These are phyloP conservation scores for Penicillium nordicum DNA, from an alignment of 2,329 filamentous ascomycete species.

Conservation along the genomic window DNA sequence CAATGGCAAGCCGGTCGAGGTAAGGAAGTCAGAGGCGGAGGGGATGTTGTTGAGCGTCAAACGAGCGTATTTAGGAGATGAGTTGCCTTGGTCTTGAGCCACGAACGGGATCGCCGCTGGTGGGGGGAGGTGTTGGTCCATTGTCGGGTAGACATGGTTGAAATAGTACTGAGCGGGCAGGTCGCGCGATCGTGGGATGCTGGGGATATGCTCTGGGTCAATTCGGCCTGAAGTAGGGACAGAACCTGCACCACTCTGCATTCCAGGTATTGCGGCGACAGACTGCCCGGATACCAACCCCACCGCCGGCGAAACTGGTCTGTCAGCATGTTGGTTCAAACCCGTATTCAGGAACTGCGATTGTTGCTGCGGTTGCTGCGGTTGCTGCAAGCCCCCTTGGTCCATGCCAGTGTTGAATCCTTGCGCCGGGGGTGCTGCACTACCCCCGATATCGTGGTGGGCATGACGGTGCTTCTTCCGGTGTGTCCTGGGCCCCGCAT, in stretches of 20 bases:
- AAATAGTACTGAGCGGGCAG: slow-evolving; percentile 78
- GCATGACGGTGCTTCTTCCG: slow-evolving; percentile 96
- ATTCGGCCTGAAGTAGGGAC: slow-evolving; percentile 70
- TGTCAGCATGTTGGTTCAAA: slow-evolving; percentile 37
- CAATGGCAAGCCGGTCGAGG: slow-evolving; percentile 76
- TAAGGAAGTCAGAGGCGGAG: slow-evolving; percentile 71
- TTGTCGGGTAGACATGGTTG: slow-evolving; percentile 86
- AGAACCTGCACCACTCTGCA: slow-evolving; percentile 49
- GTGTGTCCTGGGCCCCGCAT: slow-evolving; percentile 45
- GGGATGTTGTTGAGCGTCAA: slow-evolving; percentile 94
- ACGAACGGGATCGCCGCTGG: slow-evolving; percentile 86
- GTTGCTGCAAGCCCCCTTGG: slow-evolving; percentile 52
- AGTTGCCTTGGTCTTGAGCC: slow-evolving; percentile 93
- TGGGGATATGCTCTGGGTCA: slow-evolving; percentile 89
- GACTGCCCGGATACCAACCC: slow-evolving; percentile 19
- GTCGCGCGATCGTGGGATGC: slow-evolving; percentile 82
- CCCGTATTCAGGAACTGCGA: slow-evolving; percentile 60
- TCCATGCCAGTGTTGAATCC: slow-evolving; percentile 69
- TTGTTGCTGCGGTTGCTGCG: slow-evolving; percentile 48
- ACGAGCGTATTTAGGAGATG: slow-evolving; percentile 88
- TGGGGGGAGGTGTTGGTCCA: slow-evolving; percentile 88
- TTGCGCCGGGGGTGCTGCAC: slow-evolving; percentile 54
- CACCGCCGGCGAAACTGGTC: slow-evolving; percentile 30
- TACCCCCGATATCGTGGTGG: slow-evolving; percentile 74
- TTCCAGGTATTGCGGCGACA: slow-evolving; percentile 26